Percentiles rank a stretch among this genome's conserved stretches.
phyloP scores from a whole-genome alignment of 139 green algal genomes.

The Choricystis sp. region DNA sequence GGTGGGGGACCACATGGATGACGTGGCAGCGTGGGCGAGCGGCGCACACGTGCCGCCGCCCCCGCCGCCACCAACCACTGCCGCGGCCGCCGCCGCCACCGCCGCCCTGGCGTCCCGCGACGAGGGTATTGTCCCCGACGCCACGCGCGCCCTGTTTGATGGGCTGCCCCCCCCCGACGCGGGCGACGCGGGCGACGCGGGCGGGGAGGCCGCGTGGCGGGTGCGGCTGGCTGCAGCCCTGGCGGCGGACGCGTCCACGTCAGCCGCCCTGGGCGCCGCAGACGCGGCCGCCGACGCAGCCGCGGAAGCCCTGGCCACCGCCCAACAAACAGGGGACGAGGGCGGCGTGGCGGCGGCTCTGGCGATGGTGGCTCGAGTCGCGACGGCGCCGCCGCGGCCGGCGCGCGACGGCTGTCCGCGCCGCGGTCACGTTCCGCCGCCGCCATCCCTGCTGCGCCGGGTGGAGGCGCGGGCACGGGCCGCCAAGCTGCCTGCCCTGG shows the following conservation, averaged over 20 bases:
- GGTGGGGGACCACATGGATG: too few relatives aligned
- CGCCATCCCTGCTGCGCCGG: neutral
- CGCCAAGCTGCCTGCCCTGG: neutral
- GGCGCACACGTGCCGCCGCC: neutral
- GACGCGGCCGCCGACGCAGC: too few relatives aligned
- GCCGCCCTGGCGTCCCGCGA: neutral
- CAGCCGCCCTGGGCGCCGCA: too few relatives aligned
- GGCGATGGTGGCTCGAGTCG: neutral
- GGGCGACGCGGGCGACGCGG: too few relatives aligned
- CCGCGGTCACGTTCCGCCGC: too few relatives aligned
- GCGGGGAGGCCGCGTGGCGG: too few relatives aligned
- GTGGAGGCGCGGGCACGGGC: neutral
- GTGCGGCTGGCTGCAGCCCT: neutral
- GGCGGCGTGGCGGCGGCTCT: neutral
- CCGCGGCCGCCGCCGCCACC: too few relatives aligned
- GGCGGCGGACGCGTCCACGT: too few relatives aligned
- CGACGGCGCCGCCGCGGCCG: too few relatives aligned
- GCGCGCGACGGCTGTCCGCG: too few relatives aligned
- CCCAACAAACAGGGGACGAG: neutral
- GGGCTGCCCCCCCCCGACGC: neutral
- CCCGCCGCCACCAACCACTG: neutral
- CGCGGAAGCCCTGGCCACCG: neutral
- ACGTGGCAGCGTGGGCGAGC: neutral
- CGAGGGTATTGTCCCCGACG: neutral
- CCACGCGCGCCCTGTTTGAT: neutral